phyloP scores from a whole-genome alignment of 169 alveolate species.

The Eimeria sp. region DNA sequence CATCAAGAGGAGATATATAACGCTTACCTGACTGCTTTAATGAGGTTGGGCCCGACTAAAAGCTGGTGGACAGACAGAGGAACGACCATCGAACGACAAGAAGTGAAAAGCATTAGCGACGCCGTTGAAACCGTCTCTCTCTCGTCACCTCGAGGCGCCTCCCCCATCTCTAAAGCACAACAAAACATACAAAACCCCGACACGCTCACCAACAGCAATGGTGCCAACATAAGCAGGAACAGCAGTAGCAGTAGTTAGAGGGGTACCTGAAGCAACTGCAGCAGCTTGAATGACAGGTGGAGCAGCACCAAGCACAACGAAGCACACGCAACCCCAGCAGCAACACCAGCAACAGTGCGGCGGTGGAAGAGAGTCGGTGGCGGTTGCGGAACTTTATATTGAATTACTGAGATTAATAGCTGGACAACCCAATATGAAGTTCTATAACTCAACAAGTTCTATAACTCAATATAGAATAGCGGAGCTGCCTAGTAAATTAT shows the following conservation, averaged over 20 bases:
- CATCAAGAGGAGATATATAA: neutral
- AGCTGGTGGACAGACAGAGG: constrained; percentile 86
- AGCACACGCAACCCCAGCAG: neutral
- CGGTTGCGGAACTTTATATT: too few species aligned
- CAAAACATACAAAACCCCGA: neutral
- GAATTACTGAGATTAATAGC: too few species aligned
- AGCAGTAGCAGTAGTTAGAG: constrained; percentile 33
- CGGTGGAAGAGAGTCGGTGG: too few species aligned
- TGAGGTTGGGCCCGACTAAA: constrained; percentile 86
- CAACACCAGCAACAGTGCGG: neutral
- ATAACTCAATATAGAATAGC: too few species aligned
- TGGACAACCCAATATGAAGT: too few species aligned
- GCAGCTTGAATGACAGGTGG: constrained; percentile 21
- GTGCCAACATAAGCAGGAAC: constrained; percentile 19
- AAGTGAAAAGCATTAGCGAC: constrained; percentile 62
- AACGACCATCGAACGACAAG: constrained; percentile 83
- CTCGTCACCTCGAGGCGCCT: constrained; percentile 75
- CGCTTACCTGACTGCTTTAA: constrained; percentile 82
- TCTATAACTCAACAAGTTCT: too few species aligned
- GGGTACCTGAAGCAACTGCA: neutral
- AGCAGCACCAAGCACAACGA: neutral
- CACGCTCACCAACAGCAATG: neutral
- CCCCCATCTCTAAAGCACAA: neutral
- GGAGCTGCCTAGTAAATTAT: too few species aligned
- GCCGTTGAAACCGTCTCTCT: constrained; percentile 4